Evolutionary conservation across 306 rosid genomes (phyloP), one percentile per base, ranked within the genome.

Genomic region (Malus sieversii): DNA sequence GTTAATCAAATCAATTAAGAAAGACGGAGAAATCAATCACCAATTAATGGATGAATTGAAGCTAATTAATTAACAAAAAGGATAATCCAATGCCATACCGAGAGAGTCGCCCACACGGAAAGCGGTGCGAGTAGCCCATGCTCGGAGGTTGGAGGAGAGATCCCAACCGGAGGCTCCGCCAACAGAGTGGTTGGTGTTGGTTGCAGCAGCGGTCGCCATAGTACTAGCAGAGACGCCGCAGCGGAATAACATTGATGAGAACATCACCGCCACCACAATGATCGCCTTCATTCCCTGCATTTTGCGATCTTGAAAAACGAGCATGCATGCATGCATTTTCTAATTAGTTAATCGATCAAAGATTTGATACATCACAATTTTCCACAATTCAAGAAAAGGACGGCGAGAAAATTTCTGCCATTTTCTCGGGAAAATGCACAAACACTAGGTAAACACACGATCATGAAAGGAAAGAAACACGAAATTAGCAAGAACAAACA

Each of bases 131-230:
- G 92, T 66, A 44, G 90, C 75, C 98, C 96, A 93, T 63, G 75
- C 61, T 33, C 78, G 86, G 60, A 93, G 71, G 71, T 90, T 75
- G 1, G 94, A 82, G 33, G 57, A 10, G 55, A 92, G 90, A 75
- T 92, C 98, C 98, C 96, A 90, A 30, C 96, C 97, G 20, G 88
- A 75, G 77, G 71, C 55, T 30, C 91, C 97, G 10, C 96, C 98
- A 30, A 93, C 94, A 58, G 94, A 52, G 80, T 55, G 80, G 68
- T 90, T 90, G 52, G 71, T 73, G 63, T 58, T 58, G 64, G 29
- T 23, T 2, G 29, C 29, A n/a, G 16, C 63, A 22, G 29, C 30
- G 1, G 4, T 11, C 1, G 63, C 13, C 23, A 5, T 15, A 4
- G 89, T 4, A 5, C 60, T 72, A 6, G 82, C 91, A 40, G 77